Conservation (phyloP, 257 asterid species). For the Penstemon davidsonii region DNA sequence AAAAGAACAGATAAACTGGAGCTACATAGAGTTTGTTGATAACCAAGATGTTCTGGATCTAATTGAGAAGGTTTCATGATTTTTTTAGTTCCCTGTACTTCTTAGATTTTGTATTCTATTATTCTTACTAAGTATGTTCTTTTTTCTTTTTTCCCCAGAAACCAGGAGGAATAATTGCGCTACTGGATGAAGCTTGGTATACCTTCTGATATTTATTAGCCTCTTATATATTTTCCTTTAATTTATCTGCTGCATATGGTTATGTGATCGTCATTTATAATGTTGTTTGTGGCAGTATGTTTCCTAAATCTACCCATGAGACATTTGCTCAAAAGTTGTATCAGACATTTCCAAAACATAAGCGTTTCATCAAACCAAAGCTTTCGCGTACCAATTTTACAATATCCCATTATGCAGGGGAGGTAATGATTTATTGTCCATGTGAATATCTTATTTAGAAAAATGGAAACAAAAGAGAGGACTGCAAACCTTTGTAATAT, state of each 20-base stretch:
- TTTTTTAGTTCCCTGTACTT: not conserved
- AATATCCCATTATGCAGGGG: constrained; percentile 98
- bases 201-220: constrained; percentile 27
- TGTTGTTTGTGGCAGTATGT: constrained; percentile 74
- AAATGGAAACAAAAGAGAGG: not conserved
- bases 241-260: constrained; percentile 23
- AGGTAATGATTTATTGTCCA: constrained; percentile 53
- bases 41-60: constrained; percentile 99
- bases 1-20: constrained; percentile 95
- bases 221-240: constrained; percentile 8
- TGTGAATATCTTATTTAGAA: constrained; percentile 21
- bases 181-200: constrained; percentile 98
- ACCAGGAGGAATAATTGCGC: constrained; percentile 99
- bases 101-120: constrained; percentile 4
- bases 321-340: constrained; percentile 99
- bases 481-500: not conserved
- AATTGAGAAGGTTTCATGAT: constrained; percentile 77
- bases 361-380: constrained; percentile 97
- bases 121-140: constrained; percentile 11
- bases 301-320: constrained; percentile 98
- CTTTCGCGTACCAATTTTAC: constrained; percentile 97
- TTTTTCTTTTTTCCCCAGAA: constrained; percentile 56
- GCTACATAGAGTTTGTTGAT: constrained; percentile 99
- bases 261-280: constrained; percentile 22
- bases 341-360: constrained; percentile 84